Conservation (phyloP, 495 filamentous ascomycete genomes). For the Lasiosphaeria ovina region DNA sequence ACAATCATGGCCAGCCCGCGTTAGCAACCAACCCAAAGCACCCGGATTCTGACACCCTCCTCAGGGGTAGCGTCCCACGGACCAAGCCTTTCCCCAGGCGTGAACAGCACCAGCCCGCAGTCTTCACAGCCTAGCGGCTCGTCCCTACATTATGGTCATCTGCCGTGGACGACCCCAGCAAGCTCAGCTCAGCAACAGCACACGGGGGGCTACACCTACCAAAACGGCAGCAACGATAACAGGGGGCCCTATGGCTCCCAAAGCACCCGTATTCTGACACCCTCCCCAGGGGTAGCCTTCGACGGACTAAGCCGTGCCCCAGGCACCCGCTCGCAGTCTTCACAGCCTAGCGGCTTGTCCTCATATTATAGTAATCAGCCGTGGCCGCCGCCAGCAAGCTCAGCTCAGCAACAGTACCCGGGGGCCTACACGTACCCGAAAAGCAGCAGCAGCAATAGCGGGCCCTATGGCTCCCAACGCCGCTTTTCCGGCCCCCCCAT, state of each 20-base stretch:
- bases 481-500: no score
- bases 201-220: conserved; percentile 56
- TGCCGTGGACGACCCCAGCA: conserved; percentile 49
- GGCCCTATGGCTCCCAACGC: no score
- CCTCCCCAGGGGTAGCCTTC: no score
- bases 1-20: conserved; percentile 16
- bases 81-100: conserved; percentile 59
- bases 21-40: conserved; percentile 34
- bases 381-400: conserved; percentile 50
- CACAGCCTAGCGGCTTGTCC: conserved; percentile 44
- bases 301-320: no score
- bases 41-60: conserved; percentile 48
- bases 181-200: no score
- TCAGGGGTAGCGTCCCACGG: conserved; percentile 54
- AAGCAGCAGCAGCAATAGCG: conserved; percentile 31
- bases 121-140: conserved; percentile 46
- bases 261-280: no score
- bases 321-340: conserved; percentile 50
- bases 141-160: conserved; percentile 47
- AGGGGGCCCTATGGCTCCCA: conserved; percentile 14
- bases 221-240: conserved; percentile 38
- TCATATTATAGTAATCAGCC: conserved; percentile 48
- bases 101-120: conserved; percentile 54
- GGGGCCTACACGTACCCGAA: conserved; percentile 55
- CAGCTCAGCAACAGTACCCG: no score